These are phyloP conservation scores for Fraxinus quadrangulata DNA, from an alignment of 257 asterid genomes.

Conservation along the genomic window DNA sequence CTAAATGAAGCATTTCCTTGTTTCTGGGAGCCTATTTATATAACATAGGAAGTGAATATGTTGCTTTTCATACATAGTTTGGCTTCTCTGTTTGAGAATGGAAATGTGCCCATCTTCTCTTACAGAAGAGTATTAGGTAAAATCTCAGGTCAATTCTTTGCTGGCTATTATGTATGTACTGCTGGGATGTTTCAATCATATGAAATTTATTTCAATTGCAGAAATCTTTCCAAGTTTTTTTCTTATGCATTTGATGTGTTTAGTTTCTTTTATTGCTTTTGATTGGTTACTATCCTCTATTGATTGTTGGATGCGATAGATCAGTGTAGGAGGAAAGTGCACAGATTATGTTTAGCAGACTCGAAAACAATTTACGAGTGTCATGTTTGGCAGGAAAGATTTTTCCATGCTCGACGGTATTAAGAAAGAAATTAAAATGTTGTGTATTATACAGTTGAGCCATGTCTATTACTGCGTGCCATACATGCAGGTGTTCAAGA, in stretches of 20 bases:
- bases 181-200: constrained; percentile 4
- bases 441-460: too few species aligned
- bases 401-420: background rate
- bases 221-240: background rate
- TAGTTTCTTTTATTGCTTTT: too few species aligned
- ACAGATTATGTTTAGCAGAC: background rate
- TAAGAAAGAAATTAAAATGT: too few species aligned
- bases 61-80: constrained; percentile 35
- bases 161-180: constrained; percentile 23
- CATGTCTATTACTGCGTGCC: background rate
- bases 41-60: constrained; percentile 27
- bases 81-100: constrained; percentile 56
- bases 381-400: background rate
- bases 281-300: too few species aligned
- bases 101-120: constrained; percentile 37
- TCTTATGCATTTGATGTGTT: background rate
- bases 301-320: background rate
- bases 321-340: background rate
- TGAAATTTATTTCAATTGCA: background rate
- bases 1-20: constrained; percentile 6
- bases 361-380: background rate
- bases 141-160: constrained; percentile 17
- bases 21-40: constrained; percentile 11
- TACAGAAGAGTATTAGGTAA: constrained; percentile 49
- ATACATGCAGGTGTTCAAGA: background rate